phyloP scores from a whole-genome alignment of 768 basidiomycete species.

The Russula olivacea region DNA sequence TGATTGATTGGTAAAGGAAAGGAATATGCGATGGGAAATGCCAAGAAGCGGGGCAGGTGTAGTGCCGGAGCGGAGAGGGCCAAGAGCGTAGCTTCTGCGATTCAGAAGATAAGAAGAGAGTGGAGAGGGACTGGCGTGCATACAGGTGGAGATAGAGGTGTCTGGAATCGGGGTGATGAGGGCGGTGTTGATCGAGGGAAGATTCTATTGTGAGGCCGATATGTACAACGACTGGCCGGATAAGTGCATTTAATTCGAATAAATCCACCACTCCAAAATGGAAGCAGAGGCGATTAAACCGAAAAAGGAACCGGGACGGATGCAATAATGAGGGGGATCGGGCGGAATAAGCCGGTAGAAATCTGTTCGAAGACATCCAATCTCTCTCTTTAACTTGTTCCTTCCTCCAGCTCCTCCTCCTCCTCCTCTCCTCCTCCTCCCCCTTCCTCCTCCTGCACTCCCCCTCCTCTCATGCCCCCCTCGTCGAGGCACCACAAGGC shows the following conservation, averaged over 20 bases:
- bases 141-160: not conserved
- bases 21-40: too few relatives aligned
- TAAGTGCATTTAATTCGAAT: not conserved
- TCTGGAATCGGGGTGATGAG: not conserved
- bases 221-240: not conserved
- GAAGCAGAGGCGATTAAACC: conserved; percentile 8
- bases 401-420: too few relatives aligned
- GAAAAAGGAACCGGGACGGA: conserved; percentile 6
- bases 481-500: conserved; percentile 36
- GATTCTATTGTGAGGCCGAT: conserved; percentile 3
- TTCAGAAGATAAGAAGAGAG: too few relatives aligned
- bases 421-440: not conserved
- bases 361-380: not conserved
- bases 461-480: conserved; percentile 31
- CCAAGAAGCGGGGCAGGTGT: not conserved
- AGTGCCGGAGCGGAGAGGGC: too few relatives aligned
- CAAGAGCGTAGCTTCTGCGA: too few relatives aligned
- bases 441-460: not conserved
- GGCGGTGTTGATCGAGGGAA: conserved; percentile 8
- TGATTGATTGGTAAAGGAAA: too few relatives aligned
- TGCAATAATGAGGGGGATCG: not conserved
- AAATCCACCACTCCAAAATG: conserved; percentile 3
- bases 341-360: conserved; percentile 10
- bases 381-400: not conserved
- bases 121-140: not conserved